Evolutionary conservation across 495 filamentous ascomycete species (phyloP), one percentile per base, ranked within the genome.

Genomic region (Staphylotrichum tortipilum): DNA sequence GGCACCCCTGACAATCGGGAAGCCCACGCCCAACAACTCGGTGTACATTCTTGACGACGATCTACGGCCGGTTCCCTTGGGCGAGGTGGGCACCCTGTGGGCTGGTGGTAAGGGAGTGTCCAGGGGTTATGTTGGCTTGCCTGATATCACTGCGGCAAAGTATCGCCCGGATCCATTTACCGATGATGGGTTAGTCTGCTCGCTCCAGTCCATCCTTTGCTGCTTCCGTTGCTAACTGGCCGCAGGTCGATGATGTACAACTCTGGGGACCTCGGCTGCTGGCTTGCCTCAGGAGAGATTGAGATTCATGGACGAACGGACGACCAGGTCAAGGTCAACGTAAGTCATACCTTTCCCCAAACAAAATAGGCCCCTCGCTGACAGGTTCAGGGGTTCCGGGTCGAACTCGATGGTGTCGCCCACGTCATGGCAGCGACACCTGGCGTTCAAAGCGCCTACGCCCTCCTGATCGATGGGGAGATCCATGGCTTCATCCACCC

Each of bases 311-410:
- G 68, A 8, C 52, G 68, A n/a, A 57, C 41, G 23, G 68, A 70
- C 44, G 64, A 70, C 18, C 68, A 70, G 14, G 64, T 70, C 28
- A 70, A 70, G 36, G 57, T 70, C 42, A 62, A 67, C 50, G 67
- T 43, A 43, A 12, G 31, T 34, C 5, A 15, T 15, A 12, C 0
- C 5, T 34, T 4, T 12, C 11, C 7, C 1, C 1, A 34, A 34
- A 34, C 31, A 12, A 34, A 34, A n/a, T n/a, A n/a, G n/a, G n/a
- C n/a, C n/a, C n/a, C n/a, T n/a, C n/a, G 31, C 24, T 43, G 19
- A 43, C 15, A 7, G 40, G n/a, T 5, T 18, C 41, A 44, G 41
- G 41, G 68, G 7, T 68, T 68, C 49, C 59, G 68, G n/a, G 60
- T 70, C 10, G 68, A 70, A 37, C 64, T 70, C 4, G 66, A 67